phyloP scores from a whole-genome alignment of 306 rosid species.

The Cicer cuneatum region DNA sequence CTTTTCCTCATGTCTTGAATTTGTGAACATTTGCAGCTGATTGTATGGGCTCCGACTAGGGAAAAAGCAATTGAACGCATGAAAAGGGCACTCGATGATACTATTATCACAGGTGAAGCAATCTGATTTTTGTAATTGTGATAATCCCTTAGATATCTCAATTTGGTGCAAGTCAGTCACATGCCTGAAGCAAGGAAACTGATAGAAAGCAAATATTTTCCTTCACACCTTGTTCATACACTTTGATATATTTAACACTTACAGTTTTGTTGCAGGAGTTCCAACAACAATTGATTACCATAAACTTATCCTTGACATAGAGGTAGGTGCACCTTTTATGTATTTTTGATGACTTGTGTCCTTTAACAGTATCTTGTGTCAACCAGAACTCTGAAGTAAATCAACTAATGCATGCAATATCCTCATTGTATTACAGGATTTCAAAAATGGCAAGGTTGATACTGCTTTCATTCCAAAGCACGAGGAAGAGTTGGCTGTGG shows the following conservation, averaged over 20 bases:
- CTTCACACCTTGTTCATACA: slow-evolving; percentile 20
- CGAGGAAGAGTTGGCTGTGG: slow-evolving; percentile 80
- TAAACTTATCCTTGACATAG: slow-evolving; percentile 90
- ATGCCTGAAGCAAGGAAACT: slow-evolving; percentile 31
- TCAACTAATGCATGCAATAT: slow-evolving; percentile 32
- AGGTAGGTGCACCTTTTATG: slow-evolving; percentile 55
- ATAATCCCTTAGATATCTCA: slow-evolving; percentile 28
- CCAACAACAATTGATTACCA: slow-evolving; percentile 99
- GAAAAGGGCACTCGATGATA: slow-evolving; percentile 97
- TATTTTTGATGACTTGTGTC: slow-evolving; percentile 3
- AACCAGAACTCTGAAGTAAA: slow-evolving; percentile 15
- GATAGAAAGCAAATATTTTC: slow-evolving; percentile 21
- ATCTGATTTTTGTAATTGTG: slow-evolving; percentile 26
- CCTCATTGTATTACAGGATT: slow-evolving; percentile 63
- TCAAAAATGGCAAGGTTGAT: slow-evolving; percentile 87
- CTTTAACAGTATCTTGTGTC: slow-evolving; percentile 34
- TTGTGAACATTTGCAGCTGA: slow-evolving; percentile 61
- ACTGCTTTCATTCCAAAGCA: slow-evolving; percentile 97
- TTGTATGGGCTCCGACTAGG: slow-evolving; percentile 99
- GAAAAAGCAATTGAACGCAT: slow-evolving; percentile 97
- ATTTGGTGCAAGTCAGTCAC: slow-evolving; percentile 33
- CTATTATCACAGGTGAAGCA: slow-evolving; percentile 80
- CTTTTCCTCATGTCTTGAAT: slow-evolving; percentile 31
- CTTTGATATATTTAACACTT: slow-evolving; percentile 25
- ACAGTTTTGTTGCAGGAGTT: slow-evolving; percentile 65